These are phyloP conservation scores for Plasmodium chabaudi DNA, from an alignment of 169 alveolate genomes.

Conservation along the genomic window DNA sequence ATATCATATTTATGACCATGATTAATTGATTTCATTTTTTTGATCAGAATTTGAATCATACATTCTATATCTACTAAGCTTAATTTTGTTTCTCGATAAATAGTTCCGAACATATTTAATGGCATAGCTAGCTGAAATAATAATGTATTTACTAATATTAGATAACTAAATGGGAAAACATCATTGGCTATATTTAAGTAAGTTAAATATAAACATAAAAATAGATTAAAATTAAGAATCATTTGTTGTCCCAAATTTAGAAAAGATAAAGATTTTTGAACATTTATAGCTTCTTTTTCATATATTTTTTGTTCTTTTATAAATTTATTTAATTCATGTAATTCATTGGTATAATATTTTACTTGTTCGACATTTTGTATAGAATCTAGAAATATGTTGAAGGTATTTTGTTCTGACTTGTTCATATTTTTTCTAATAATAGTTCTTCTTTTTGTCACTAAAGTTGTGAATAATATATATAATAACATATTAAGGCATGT, in stretches of 20 bases:
- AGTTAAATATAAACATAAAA: constrained; percentile 82
- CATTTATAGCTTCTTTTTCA: constrained; percentile 84
- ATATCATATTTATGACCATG: constrained; percentile 21
- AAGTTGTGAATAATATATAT: constrained; percentile 86
- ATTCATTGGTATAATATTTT: constrained; percentile 82
- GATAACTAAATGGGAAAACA: constrained; percentile 79
- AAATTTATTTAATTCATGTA: constrained; percentile 81
- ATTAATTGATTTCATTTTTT: constrained; percentile 37
- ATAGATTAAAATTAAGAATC: constrained; percentile 83
- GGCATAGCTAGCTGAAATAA: constrained; percentile 87
- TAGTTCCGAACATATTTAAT: constrained; percentile 87
- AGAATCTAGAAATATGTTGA: constrained; percentile 87
- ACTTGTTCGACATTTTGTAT: constrained; percentile 89
- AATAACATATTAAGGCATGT: constrained; percentile 86
- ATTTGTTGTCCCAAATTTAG: constrained; percentile 86
- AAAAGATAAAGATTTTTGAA: constrained; percentile 83
- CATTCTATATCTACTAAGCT: constrained; percentile 84
- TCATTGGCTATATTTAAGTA: constrained; percentile 77
- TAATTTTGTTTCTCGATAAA: constrained; percentile 84
- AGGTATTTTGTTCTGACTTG: constrained; percentile 87
- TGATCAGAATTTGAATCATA: constrained; percentile 64
- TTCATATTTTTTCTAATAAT: constrained; percentile 86
- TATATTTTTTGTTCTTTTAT: constrained; percentile 81
- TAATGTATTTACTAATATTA: constrained; percentile 83
- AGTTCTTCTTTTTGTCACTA: constrained; percentile 87